Evolutionary conservation across 1,139 yeast genomes (phyloP), one percentile per base, ranked within the genome.

Genomic region (Meyerozyma carpophila): DNA sequence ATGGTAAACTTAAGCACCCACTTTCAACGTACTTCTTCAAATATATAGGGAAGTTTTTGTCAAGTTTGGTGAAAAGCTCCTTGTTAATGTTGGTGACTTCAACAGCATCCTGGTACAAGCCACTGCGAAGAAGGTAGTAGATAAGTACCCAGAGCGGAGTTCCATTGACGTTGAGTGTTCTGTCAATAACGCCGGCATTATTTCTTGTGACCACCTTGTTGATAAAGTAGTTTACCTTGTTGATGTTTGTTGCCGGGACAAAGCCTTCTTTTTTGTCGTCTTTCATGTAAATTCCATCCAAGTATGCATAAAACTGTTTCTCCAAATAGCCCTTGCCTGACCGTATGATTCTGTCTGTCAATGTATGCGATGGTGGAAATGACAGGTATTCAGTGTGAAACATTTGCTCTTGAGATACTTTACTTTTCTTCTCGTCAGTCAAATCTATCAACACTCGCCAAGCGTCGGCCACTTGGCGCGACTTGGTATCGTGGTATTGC

Each of bases 131-230:
- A 52, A 93, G 71, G 62, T 87, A 91, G 59, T 85, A 94, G 5
- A 93, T 67, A 42, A 90, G 68, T 0, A 96, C 96, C 98, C 98
- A 93, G 18, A 93, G 78, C 4, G 98, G 98, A 1, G 79, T 72
- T 10, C 91, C 91, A 62, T 93, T 91, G 24, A 89, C 82, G 46
- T 56, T 60, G 42, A 72, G 58, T 1, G 77, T 72, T 43, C 64
- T 65, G 24, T 61, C 62, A 44, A 57, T 52, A 37, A 54, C 45
- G 13, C 66, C 64, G 25, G 65, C 55, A 44, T 68, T 67, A 45
- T 66, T 68, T 43, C 62, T 65, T 44, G 73, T 68, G 41, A 71
- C 60, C n/a, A 73, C 58, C 43, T 76, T 73, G 55, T 84, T 71
- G 57, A 83, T 76, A 55, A 83, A 88, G 32, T 84, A 82, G 44